Evolutionary conservation across 192 early-diverging fungal genomes (phyloP).

Genomic region (Coemansia sp.): DNA sequence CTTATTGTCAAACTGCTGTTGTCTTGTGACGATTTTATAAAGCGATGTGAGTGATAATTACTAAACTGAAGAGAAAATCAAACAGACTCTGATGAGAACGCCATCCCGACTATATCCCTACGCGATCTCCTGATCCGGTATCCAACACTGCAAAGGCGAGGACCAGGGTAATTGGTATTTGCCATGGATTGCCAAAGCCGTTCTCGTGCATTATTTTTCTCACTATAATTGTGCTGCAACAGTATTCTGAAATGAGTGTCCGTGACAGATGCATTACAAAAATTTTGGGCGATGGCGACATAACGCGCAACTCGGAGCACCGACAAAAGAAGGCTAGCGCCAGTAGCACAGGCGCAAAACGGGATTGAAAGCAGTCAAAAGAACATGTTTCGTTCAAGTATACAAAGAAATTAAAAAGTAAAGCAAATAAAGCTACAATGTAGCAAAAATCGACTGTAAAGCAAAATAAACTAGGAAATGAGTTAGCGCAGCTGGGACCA

Average conservation of each 20-base stretch:
- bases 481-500: neutral
- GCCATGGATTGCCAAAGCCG: too few relatives aligned
- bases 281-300: neutral
- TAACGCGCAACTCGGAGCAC: neutral
- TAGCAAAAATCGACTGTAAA: neutral
- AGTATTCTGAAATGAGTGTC: neutral
- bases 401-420: neutral
- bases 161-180: too few relatives aligned
- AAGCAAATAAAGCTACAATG: neutral
- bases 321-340: neutral
- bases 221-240: neutral
- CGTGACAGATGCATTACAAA: neutral
- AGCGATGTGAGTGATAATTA: too few relatives aligned
- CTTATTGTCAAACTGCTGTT: too few relatives aligned
- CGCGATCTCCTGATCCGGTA: too few relatives aligned
- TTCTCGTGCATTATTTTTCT: neutral
- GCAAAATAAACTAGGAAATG: neutral
- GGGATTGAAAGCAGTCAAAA: neutral
- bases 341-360: neutral
- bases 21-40: too few relatives aligned
- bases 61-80: too few relatives aligned
- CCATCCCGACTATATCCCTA: too few relatives aligned
- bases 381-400: neutral
- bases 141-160: too few relatives aligned
- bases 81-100: too few relatives aligned